Percentiles rank a stretch among this genome's conserved stretches.
Evolutionary conservation across 1,139 yeast species (phyloP).

Genomic region (Citeromyces hawaiiensis): DNA sequence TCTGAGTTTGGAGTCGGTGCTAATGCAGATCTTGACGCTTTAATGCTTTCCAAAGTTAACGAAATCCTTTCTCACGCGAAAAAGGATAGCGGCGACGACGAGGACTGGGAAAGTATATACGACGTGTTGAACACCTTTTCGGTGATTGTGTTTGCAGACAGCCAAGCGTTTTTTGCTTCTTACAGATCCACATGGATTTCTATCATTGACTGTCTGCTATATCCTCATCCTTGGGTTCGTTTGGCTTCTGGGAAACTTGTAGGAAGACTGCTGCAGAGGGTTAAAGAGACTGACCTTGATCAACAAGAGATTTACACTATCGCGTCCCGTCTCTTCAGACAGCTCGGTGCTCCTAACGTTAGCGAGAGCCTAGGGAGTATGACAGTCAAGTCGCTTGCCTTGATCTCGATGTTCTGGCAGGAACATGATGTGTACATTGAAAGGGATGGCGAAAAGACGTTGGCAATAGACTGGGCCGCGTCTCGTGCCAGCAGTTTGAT

Average conservation of each 20-base stretch:
- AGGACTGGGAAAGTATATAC: constrained; percentile 69
- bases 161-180: constrained; percentile 19
- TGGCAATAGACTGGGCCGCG: constrained; percentile 52
- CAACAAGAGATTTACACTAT: constrained; percentile 42
- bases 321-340: constrained; percentile 60
- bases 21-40: constrained; percentile 23
- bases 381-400: constrained; percentile 53
- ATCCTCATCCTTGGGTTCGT: constrained; percentile 91
- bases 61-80: constrained; percentile 15
- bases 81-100: constrained; percentile 19
- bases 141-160: constrained; percentile 20
- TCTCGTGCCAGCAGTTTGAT: constrained; percentile 46
- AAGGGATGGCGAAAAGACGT: constrained; percentile 13
- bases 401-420: constrained; percentile 54
- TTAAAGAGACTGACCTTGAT: constrained; percentile 19
- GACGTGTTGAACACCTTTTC: constrained; percentile 45
- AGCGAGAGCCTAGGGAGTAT: constrained; percentile 54
- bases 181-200: constrained; percentile 34
- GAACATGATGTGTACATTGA: constrained; percentile 16
- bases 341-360: constrained; percentile 67
- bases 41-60: constrained; percentile 25
- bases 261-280: constrained; percentile 32
- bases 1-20: constrained; percentile 31
- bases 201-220: constrained; percentile 45
- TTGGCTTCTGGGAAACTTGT: constrained; percentile 52